Conservation (phyloP, 768 basidiomycete species). For the Boletus sp. region DNA sequence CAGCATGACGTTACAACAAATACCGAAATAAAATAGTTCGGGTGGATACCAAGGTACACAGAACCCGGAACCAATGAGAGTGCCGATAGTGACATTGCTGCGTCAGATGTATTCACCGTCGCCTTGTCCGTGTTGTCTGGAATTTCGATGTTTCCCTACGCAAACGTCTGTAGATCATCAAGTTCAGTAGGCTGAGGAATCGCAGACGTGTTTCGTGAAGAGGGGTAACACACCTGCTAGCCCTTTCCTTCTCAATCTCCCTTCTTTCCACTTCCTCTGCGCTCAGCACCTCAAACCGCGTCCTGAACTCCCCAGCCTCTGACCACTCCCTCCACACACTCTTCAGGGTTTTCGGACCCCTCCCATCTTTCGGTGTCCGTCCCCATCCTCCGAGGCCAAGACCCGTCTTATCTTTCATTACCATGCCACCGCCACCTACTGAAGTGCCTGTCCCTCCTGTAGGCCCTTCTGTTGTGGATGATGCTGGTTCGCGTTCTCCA, state of each 20-base stretch:
- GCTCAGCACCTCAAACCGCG: conserved; percentile 81
- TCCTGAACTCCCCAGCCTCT: conserved; percentile 88
- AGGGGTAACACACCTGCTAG: conserved; percentile 51
- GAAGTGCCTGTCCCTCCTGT: conserved; percentile 6
- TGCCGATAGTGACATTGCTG: conserved; percentile 4
- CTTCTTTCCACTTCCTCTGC: conserved; percentile 90
- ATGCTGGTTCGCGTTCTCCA: conserved; percentile 42
- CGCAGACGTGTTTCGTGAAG: background rate
- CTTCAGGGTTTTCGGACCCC: conserved; percentile 77
- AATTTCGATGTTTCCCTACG: conserved; percentile 68
- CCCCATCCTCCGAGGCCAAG: conserved; percentile 74
- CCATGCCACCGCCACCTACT: conserved; percentile 41
- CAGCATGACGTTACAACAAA: conserved; percentile 20
- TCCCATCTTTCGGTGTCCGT: conserved; percentile 70
- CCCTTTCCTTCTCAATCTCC: conserved; percentile 84
- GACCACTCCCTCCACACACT: conserved; percentile 96
- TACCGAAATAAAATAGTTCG: conserved; percentile 23
- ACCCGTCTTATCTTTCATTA: conserved; percentile 81
- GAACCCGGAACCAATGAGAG: conserved; percentile 3
- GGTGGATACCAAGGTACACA: conserved; percentile 5
- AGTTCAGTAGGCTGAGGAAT: background rate
- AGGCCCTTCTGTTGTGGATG: conserved; percentile 17
- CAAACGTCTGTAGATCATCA: conserved; percentile 44
- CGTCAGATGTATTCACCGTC: conserved; percentile 28
- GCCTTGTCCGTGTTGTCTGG: conserved; percentile 46